These are phyloP conservation scores for Moesziomyces antarcticus DNA, from an alignment of 1,284 basidiomycete species.

Conservation along the genomic window DNA sequence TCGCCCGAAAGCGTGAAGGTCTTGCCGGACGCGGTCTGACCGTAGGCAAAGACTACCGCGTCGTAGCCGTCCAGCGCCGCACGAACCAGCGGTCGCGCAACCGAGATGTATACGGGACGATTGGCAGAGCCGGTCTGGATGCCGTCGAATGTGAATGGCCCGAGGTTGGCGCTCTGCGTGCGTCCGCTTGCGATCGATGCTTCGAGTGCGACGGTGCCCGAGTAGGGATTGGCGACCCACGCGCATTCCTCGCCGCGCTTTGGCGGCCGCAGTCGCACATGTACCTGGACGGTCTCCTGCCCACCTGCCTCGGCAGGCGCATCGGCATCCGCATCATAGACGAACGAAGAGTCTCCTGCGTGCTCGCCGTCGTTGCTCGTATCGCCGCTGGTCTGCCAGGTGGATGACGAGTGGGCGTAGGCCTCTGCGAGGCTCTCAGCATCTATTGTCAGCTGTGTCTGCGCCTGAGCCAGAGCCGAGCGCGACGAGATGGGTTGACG, in stretches of 20 bases:
- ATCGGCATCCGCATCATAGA: constrained; percentile 40
- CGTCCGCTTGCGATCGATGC: constrained; percentile 35
- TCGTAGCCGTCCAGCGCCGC: constrained; percentile 63
- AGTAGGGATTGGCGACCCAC: constrained; percentile 50
- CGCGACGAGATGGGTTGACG: background rate
- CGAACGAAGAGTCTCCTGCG: constrained; percentile 53
- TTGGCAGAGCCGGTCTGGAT: constrained; percentile 85
- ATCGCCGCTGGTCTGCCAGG: constrained; percentile 13
- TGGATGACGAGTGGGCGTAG: constrained; percentile 23
- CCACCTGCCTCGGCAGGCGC: constrained; percentile 3
- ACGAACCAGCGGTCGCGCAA: constrained; percentile 83
- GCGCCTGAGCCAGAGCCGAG: constrained; percentile 1
- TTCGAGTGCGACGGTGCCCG: constrained; percentile 49
- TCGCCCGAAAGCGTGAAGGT: constrained; percentile 57
- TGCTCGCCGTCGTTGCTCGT: constrained; percentile 5
- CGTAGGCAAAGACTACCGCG: constrained; percentile 63
- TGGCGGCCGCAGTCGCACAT: constrained; percentile 53
- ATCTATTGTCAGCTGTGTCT: constrained; percentile 13
- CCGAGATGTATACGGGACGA: constrained; percentile 82
- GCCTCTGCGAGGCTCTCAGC: constrained; percentile 8
- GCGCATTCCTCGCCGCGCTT: constrained; percentile 53
- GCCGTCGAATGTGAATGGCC: constrained; percentile 72
- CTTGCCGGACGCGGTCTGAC: constrained; percentile 68
- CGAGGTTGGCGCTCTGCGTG: constrained; percentile 43
- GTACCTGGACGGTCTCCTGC: constrained; percentile 52